Percentiles rank a stretch among this genome's conserved stretches.
These are phyloP conservation scores for Xylaria palmicola DNA, from an alignment of 495 filamentous ascomycete species.

Conservation along the genomic window DNA sequence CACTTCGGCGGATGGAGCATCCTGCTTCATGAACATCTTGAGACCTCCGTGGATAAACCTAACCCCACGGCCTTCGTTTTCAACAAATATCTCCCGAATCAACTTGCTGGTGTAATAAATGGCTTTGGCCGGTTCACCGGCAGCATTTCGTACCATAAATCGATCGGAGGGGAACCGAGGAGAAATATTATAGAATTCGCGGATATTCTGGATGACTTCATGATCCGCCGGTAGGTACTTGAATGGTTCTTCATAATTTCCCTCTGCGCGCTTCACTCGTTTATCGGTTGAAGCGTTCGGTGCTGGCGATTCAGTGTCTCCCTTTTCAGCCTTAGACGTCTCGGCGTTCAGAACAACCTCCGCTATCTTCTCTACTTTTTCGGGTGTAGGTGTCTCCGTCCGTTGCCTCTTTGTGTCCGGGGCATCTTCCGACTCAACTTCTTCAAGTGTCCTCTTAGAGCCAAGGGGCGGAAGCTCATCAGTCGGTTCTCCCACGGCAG, in stretches of 20 bases:
- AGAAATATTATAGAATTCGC: constrained; percentile 78
- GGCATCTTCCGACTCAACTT: constrained; percentile 25
- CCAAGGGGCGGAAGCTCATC: constrained; percentile 30
- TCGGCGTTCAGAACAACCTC: constrained; percentile 19
- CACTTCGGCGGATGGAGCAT: constrained; percentile 77
- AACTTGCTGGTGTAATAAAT: constrained; percentile 94
- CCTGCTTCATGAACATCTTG: constrained; percentile 98
- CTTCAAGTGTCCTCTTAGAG: constrained; percentile 33
- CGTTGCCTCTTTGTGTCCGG: constrained; percentile 28
- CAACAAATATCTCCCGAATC: constrained; percentile 72
- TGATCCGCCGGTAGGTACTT: constrained; percentile 77
- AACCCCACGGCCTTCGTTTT: constrained; percentile 84
- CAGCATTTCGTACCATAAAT: constrained; percentile 93
- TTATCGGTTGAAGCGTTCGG: constrained; percentile 22
- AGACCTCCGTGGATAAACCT: constrained; percentile 96
- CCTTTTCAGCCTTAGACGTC: constrained; percentile 16
- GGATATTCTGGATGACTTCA: constrained; percentile 69
- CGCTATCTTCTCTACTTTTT: constrained; percentile 16
- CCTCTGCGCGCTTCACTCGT: constrained; percentile 25
- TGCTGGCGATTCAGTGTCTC: constrained; percentile 20
- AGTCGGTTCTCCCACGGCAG: constrained; percentile 30
- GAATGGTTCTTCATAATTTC: constrained; percentile 76
- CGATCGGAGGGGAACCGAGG: constrained; percentile 80
- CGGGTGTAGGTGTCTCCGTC: constrained; percentile 20
- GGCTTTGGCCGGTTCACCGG: constrained; percentile 76